Evolutionary conservation across 331 rosid species (phyloP).

Genomic region (Ulmus americana): DNA sequence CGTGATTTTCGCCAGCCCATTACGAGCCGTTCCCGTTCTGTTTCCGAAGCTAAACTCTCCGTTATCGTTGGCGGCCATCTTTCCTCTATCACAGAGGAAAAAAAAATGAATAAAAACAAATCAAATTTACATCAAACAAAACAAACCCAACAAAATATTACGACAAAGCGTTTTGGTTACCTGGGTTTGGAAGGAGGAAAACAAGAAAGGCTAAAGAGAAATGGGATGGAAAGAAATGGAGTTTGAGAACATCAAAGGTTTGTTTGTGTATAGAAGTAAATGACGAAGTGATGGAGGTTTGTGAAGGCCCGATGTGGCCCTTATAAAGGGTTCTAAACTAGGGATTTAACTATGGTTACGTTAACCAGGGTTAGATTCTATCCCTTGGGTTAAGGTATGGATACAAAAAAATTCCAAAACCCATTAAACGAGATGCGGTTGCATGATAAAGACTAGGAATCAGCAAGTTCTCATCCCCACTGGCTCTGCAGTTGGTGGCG

Average conservation of each 20-base stretch:
- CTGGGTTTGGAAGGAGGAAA: slow-evolving; percentile 14
- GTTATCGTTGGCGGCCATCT: slow-evolving; percentile 21
- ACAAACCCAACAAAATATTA: background rate
- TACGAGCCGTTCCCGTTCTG: slow-evolving; percentile 25
- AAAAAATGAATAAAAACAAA: no score
- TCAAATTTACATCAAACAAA: background rate
- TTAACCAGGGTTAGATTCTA: slow-evolving; percentile 37
- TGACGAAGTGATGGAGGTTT: slow-evolving; percentile 13
- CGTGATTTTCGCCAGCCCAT: slow-evolving; percentile 56
- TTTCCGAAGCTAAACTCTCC: slow-evolving; percentile 25
- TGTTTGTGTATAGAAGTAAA: background rate
- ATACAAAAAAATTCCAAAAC: slow-evolving; percentile 26
- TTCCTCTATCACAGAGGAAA: background rate
- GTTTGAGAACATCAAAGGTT: slow-evolving; percentile 19
- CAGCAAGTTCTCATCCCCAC: slow-evolving; percentile 27
- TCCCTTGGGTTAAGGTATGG: slow-evolving; percentile 32
- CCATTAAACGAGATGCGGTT: slow-evolving; percentile 18
- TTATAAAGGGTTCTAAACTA: slow-evolving; percentile 55
- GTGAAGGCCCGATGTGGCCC: background rate
- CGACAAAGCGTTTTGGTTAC: background rate
- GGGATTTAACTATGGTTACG: slow-evolving; percentile 21
- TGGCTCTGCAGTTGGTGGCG: background rate
- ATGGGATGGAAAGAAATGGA: background rate
- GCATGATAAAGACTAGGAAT: slow-evolving; percentile 7
- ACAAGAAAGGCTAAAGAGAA: slow-evolving; percentile 18